Conservation (phyloP, 2,329 filamentous ascomycete genomes). For the Davidsoniella australis region DNA sequence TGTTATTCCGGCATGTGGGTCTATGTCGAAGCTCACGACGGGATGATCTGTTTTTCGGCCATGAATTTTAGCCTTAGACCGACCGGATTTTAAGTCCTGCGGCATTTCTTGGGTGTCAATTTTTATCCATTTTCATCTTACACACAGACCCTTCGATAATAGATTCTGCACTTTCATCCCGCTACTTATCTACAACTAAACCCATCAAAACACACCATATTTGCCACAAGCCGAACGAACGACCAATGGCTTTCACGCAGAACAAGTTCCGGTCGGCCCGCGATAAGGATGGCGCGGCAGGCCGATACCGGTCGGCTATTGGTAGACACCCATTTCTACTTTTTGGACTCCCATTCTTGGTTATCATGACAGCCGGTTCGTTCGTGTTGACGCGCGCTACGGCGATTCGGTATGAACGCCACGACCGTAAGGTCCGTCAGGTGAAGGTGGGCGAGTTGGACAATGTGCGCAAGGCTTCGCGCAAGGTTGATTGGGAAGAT, state of each 20-base stretch:
- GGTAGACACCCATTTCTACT: constrained; percentile 71
- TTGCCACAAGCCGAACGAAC: too few species aligned
- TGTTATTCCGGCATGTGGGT: too few species aligned
- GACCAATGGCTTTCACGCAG: constrained; percentile 4
- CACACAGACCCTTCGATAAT: too few species aligned
- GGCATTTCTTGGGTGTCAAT: too few species aligned
- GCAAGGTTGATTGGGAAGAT: constrained; percentile 64
- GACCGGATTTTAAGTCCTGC: too few species aligned
- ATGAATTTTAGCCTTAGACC: too few species aligned
- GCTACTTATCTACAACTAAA: too few species aligned
- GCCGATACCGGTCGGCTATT: constrained; percentile 59
- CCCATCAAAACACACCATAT: too few species aligned
- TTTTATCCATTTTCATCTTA: too few species aligned
- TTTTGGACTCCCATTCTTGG: constrained; percentile 85
- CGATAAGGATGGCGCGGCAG: constrained; percentile 51
- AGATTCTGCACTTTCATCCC: too few species aligned
- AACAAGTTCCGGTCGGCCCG: constrained; percentile 27
- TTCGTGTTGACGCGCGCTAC: constrained; percentile 92
- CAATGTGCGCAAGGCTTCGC: constrained; percentile 52
- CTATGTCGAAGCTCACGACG: too few species aligned
- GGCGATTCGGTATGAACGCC: constrained; percentile 79
- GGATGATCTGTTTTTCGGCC: too few species aligned
- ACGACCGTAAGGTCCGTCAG: constrained; percentile 78
- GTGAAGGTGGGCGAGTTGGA: constrained; percentile 75
- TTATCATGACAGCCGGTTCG: constrained; percentile 75